Percentiles rank a stretch among this genome's conserved stretches.
Evolutionary conservation across 257 asterid genomes (phyloP).

Genomic region (Solanum sparsipilum): DNA sequence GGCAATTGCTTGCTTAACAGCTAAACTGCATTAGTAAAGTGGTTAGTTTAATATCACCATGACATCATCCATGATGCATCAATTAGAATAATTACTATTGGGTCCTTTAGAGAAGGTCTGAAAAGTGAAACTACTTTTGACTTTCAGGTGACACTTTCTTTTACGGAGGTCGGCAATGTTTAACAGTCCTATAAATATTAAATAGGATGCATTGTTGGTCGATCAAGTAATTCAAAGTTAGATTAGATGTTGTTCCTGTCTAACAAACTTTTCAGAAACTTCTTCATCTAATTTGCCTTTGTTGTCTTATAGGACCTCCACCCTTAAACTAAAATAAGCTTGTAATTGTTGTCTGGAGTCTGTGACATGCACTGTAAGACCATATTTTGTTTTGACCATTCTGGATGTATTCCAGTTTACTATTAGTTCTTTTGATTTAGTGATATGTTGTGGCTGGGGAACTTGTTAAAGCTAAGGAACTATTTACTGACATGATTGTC

Average conservation of each 20-base stretch:
- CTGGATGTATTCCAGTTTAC: background rate
- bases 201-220: background rate
- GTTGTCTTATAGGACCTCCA: background rate
- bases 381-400: background rate
- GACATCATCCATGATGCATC: background rate
- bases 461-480: constrained; percentile 5
- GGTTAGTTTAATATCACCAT: background rate
- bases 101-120: background rate
- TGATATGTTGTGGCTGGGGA: constrained; percentile 60
- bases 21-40: background rate
- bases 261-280: background rate
- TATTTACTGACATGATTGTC: constrained; percentile 52
- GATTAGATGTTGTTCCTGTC: background rate
- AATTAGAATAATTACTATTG: background rate
- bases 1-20: background rate
- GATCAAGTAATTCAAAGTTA: background rate
- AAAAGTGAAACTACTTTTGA: background rate
- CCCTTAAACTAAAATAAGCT: background rate
- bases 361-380: background rate
- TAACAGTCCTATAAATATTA: background rate
- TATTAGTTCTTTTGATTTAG: background rate
- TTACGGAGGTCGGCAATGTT: background rate
- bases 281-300: background rate
- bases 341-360: background rate
- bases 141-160: background rate